A percentile compares a stretch with the other conserved stretches of the same genome.
Conservation (phyloP, 179 eudicot species). For the Spinacia oleracea region DNA sequence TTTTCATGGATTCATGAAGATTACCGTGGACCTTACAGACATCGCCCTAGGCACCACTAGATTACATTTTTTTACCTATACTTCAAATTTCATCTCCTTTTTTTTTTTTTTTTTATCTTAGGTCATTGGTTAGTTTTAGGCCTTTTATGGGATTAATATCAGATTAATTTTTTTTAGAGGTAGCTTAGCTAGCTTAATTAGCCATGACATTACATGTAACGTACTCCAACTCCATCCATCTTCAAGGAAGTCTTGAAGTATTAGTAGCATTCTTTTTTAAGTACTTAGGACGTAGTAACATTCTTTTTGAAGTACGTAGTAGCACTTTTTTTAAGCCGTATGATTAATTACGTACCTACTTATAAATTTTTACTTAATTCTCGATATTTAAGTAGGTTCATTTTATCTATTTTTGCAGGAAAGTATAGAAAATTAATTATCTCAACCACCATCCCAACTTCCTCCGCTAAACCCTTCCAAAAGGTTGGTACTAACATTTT, state of each 20-base stretch:
- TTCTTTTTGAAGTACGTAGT: not conserved
- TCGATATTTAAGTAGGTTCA: constrained; percentile 5
- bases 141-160: not conserved
- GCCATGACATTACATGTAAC: constrained; percentile 8
- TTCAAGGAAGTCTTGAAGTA: constrained; percentile 1
- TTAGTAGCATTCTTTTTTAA: not conserved
- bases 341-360: too few species aligned
- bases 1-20: constrained; percentile 78
- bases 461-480: constrained; percentile 35
- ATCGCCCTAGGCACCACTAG: constrained; percentile 37
- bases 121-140: not conserved
- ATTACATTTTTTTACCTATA: not conserved
- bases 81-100: not conserved
- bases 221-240: not conserved
- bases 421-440: constrained; percentile 48
- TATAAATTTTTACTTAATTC: not conserved
- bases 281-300: not conserved
- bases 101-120: not conserved
- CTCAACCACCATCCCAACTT: constrained; percentile 28
- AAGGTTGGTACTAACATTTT: constrained; percentile 59
- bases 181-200: not conserved
- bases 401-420: constrained; percentile 47
- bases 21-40: constrained; percentile 67
- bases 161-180: not conserved
- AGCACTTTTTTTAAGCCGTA: not conserved